Evolutionary conservation across 176 grass and related monocot genomes (phyloP).

Genomic region (Neostapfia colusana): DNA sequence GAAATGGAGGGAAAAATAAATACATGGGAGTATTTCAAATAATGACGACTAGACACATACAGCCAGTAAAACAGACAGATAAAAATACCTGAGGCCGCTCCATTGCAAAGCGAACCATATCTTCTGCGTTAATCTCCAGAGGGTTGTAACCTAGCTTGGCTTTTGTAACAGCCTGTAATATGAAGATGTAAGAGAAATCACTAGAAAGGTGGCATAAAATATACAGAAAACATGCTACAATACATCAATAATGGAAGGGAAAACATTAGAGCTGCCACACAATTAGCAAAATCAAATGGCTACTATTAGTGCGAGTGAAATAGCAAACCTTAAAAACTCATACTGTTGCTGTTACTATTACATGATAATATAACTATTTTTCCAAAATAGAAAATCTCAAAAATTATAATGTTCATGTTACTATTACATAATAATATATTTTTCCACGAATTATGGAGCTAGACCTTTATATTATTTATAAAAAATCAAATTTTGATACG

Average conservation of each 20-base stretch:
- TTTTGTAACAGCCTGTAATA: conserved; percentile 91
- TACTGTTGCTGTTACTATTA: background rate
- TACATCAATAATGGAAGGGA: background rate
- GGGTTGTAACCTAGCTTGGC: conserved; percentile 96
- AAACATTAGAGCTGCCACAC: background rate
- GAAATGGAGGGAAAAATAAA: conserved; percentile 42
- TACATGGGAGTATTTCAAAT: conserved; percentile 20
- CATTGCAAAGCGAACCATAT: conserved; percentile 98
- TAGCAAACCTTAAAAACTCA: conserved; percentile 8
- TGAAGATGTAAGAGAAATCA: conserved; percentile 42
- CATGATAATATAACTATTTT: conserved; percentile 3
- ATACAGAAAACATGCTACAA: conserved; percentile 7
- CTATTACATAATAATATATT: background rate
- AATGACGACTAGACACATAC: conserved; percentile 14
- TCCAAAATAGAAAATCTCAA: conserved; percentile 3
- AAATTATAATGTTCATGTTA: background rate
- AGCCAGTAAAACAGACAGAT: conserved; percentile 19
- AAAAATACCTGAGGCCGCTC: conserved; percentile 74
- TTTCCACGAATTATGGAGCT: background rate
- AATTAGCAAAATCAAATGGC: conserved; percentile 17
- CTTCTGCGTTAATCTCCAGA: conserved; percentile 95
- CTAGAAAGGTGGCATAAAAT: background rate
- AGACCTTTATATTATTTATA: conserved; percentile 4
- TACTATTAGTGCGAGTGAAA: conserved; percentile 5
- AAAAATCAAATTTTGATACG: conserved; percentile 16